phyloP scores from a whole-genome alignment of 75 land plant species.

The Pinus taeda region DNA sequence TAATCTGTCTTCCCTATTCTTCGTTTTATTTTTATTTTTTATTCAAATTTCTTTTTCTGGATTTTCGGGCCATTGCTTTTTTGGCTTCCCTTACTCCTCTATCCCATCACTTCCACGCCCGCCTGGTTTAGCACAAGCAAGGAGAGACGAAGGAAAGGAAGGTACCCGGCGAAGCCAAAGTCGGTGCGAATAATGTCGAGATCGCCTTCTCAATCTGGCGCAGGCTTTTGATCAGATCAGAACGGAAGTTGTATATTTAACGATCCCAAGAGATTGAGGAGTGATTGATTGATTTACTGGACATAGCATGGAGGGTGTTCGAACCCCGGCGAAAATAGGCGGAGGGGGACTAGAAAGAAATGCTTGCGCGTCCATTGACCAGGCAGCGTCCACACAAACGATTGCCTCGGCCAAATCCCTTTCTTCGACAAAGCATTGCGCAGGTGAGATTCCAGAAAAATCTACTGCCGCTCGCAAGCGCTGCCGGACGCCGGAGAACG shows the following conservation, averaged over 20 bases:
- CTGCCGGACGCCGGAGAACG: neutral
- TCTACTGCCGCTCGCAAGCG: neutral
- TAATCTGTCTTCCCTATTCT: neutral
- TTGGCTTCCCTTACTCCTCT: neutral
- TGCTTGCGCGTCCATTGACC: neutral
- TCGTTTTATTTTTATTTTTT: neutral
- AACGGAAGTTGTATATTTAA: neutral
- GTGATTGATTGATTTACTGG: neutral
- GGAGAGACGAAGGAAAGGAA: no score
- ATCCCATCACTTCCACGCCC: neutral
- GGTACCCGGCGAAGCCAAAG: neutral
- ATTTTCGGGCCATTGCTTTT: constrained; percentile 7
- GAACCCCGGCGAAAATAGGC: neutral
- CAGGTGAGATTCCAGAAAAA: neutral
- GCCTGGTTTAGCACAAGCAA: neutral
- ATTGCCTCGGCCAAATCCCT: neutral
- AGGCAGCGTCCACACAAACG: no score
- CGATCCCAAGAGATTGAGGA: neutral
- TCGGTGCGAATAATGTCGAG: neutral
- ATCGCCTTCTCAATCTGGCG: neutral
- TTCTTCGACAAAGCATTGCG: neutral
- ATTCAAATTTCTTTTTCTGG: neutral
- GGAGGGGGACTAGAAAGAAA: neutral
- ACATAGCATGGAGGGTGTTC: neutral
- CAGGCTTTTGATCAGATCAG: neutral